Base-by-base conservation (phyloP, 345 rosid genomes). In the Nasturtium officinale region DNA sequence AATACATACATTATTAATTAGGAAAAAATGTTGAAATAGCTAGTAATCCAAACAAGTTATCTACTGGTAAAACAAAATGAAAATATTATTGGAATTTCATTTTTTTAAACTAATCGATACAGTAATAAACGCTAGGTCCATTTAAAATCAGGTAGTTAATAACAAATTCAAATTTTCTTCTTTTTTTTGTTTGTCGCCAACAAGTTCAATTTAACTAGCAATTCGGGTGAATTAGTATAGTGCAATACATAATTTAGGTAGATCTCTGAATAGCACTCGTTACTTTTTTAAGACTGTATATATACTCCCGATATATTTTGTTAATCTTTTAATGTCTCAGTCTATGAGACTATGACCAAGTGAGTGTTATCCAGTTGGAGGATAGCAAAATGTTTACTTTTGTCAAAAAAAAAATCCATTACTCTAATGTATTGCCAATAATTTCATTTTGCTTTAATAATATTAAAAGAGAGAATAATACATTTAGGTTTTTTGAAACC, bases 281-380 rank as follows among this genome's bases (percentile, higher is more conserved):
- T 1, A 23, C 25, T 23, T 23, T 23, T 23, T 1, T 23, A 23
- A 23, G 2, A 23, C 25, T 23, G 25, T 23, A 2, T 23, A 23
- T 23, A 2, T 23, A 23, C 2, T 23, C 25, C 1, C 25, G 2
- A 23, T 66, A 23, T 51, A 26, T 15, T 20, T 18, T 71, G 30
- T 60, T 26, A 12, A 53, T 62, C 62, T 23, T 29, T 23, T 58
- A 13, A 38, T 26, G 52, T 28, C 17, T 33, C 32, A 23, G 30
- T 33, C 37, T 33, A 2, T 33, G 9, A 6, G 1, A 23, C 25
- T 23, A 23, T 23, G 25, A 23, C 25, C 9, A 33, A 33, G 37
- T 7, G 35, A 32, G 47, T 53, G 63, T 20, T 62, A 9, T 52
- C 40, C 69, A 62, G 76, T 30, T 40, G 35, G 25, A 47, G 13